Evolutionary conservation across 148 eudicot genomes (phyloP), one percentile per base, ranked within the genome.

Genomic region (Rhododendron henanense): DNA sequence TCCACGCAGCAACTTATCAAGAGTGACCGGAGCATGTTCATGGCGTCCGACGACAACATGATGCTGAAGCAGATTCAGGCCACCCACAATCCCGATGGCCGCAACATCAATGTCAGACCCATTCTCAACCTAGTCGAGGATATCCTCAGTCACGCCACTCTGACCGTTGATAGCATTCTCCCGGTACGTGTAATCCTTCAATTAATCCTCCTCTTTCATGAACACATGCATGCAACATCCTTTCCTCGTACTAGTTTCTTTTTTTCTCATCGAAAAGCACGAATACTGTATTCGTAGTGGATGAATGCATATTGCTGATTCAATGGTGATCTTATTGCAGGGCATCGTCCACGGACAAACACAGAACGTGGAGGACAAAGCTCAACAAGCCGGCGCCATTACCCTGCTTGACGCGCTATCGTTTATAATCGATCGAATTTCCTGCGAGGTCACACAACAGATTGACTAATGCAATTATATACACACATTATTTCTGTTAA

Each of bases 61-160:
- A 85, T 85, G 83, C 53, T 87, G 75, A 85, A 71, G 82, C 89
- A 90, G 65, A 85, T 90, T 41, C 84, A 35, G 48, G 73, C 77
- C 13, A 90, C 90, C 33, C 92, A 90, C 65, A 19, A 79, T 25
- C 92, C 90, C 1, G 89, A 87, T 85, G 92, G 86, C 65, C 78
- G 81, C 10, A 81, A 61, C 2, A 57, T 88, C 4, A 82, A 87
- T 31, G 85, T 85, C 39, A 85, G 44, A 61, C 88, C 88, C 16
- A 78, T 88, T 78, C 87, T 88, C 19, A 48, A n/a, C 16, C 39
- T 88, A 57, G 87, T 88, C 14, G 88, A 90, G 85, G 89, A 88
- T 41, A 87, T 90, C 67, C 85, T 90, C 33, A 48, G 41, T 37
- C 89, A 84, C 41, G 74, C 89, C 79, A 82, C 79, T 2, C 44